A percentile compares a stretch with the other conserved stretches of the same genome.
Conservation (phyloP, 768 basidiomycete genomes). For the Asterophora parasitica region DNA sequence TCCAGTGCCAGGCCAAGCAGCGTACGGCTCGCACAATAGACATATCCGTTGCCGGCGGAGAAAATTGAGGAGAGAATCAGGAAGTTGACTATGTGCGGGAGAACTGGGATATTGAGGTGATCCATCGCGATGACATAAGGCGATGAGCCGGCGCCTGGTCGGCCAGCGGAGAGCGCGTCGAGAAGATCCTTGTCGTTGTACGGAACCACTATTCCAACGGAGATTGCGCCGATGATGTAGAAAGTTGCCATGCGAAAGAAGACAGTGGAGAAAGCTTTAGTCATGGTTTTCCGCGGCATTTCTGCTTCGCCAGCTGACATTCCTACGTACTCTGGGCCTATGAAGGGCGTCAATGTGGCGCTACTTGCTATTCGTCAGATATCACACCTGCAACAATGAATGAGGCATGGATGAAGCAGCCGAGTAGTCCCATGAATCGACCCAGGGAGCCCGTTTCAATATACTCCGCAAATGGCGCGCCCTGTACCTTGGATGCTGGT, state of each 20-base stretch:
- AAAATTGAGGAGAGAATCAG: conserved; percentile 63
- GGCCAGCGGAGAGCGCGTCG: conserved; percentile 49
- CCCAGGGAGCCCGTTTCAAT: conserved; percentile 49
- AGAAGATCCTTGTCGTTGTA: conserved; percentile 60
- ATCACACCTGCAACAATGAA: conserved; percentile 53
- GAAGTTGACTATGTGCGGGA: conserved; percentile 72
- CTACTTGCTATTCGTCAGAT: not conserved
- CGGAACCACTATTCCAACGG: conserved; percentile 75
- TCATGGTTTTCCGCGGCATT: conserved; percentile 65
- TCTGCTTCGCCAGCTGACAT: conserved; percentile 70
- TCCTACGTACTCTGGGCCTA: conserved; percentile 47
- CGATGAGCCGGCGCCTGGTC: conserved; percentile 56
- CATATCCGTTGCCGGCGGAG: conserved; percentile 68
- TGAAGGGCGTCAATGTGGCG: not conserved
- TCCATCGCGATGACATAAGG: conserved; percentile 86
- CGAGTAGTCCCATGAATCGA: conserved; percentile 60
- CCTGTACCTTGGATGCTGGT: conserved; percentile 26
- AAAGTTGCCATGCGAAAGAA: conserved; percentile 77
- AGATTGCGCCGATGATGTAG: conserved; percentile 68
- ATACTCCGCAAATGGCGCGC: conserved; percentile 55
- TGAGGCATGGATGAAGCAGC: conserved; percentile 56
- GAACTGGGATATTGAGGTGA: conserved; percentile 56
- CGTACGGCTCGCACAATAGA: conserved; percentile 55
- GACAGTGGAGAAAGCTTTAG: conserved; percentile 68
- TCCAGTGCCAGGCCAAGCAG: conserved; percentile 54